Evolutionary conservation across 2,329 filamentous ascomycete species (phyloP).

Genomic region (Fusarium sp.): DNA sequence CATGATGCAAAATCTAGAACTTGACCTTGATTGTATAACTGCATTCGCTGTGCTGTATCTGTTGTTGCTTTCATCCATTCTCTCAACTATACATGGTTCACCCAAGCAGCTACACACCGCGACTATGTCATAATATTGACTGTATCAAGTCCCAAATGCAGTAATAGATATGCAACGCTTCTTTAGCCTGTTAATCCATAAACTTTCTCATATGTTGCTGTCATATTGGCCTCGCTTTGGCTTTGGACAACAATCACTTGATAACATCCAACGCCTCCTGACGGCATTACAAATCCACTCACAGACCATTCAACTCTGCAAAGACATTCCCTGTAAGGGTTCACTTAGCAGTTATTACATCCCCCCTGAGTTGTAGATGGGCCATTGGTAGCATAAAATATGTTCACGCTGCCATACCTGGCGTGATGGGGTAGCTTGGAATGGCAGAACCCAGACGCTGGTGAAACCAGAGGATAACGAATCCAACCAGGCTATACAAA

Average conservation of each 20-base stretch:
- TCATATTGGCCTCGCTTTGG: neutral
- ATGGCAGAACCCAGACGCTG: neutral
- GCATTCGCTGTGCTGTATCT: neutral
- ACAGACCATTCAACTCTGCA: neutral
- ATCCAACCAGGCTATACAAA: neutral
- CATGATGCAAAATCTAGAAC: neutral
- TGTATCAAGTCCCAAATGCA: neutral
- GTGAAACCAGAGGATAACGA: neutral
- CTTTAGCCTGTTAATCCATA: neutral
- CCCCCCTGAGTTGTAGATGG: neutral
- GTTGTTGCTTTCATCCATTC: neutral
- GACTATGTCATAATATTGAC: neutral
- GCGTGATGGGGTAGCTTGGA: neutral
- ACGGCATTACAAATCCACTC: neutral
- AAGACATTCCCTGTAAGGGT: neutral
- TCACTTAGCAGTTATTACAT: neutral
- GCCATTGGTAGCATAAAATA: neutral
- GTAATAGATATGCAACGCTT: neutral
- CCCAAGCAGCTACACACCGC: neutral
- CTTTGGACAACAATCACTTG: neutral
- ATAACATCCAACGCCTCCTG: neutral
- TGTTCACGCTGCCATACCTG: neutral
- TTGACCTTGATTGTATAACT: neutral
- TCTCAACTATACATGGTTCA: neutral
- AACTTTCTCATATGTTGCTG: neutral